phyloP scores from a whole-genome alignment of 257 asterid species.

The Lycium ferocissimum region DNA sequence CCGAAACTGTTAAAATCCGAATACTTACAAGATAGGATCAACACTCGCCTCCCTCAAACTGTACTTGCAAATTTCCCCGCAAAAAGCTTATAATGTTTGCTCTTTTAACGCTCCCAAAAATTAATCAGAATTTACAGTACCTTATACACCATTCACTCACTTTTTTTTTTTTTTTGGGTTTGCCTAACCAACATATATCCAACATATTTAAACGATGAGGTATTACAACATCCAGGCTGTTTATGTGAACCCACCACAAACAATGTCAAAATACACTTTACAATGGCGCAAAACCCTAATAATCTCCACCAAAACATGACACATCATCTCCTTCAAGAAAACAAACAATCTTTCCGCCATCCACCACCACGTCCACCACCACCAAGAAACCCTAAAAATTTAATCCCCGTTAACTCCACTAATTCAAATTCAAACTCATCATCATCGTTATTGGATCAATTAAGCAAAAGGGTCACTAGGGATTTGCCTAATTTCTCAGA shows the following conservation, averaged over 20 bases:
- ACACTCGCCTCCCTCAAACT: no score
- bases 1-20: no score
- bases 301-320: constrained; percentile 5
- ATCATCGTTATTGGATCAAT: constrained; percentile 28
- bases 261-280: neutral
- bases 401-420: constrained; percentile 1
- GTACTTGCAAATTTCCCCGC: no score
- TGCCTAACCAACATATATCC: neutral
- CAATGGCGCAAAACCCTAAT: constrained; percentile 26
- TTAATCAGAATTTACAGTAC: neutral
- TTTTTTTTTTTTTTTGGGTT: no score
- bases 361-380: constrained; percentile 32
- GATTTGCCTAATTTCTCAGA: constrained; percentile 78
- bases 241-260: constrained; percentile 21
- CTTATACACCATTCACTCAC: neutral
- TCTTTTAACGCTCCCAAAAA: neutral
- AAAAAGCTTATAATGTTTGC: neutral
- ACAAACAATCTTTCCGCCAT: constrained; percentile 10
- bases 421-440: constrained; percentile 30
- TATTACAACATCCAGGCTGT: neutral
- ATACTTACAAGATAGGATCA: no score
- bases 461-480: constrained; percentile 61
- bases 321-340: neutral
- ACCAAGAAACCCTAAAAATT: constrained; percentile 9
- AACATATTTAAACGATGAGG: neutral